Base-by-base conservation (phyloP, 192 early-diverging fungal species). In the Rhizoclosmatium globosum region DNA sequence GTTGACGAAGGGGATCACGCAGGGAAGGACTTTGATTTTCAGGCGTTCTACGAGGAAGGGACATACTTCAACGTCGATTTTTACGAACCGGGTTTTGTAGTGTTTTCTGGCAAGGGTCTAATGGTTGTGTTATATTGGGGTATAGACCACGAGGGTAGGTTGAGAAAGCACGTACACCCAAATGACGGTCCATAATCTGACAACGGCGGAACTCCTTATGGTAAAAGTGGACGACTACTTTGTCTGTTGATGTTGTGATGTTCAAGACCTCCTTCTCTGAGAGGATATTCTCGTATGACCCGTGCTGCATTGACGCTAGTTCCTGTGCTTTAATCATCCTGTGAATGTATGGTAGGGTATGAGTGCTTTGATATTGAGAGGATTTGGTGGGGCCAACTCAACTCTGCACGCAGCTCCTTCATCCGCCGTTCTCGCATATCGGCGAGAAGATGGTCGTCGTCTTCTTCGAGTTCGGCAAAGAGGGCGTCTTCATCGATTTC, bases 161-260 rank as follows among this genome's bases (percentile, higher is more conserved):
- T 58, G 39, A 68, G 13, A 21, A 11, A 3, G 7, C 48, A 62
- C 66, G 39, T 83, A 93, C 88, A 74, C 90, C 88, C 47, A 99
- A 79, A 82, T 99, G 97, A 81, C 85, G 91, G 80, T 99, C 96
- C 79, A 99, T 92, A 50, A 98, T 94, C 78, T 94, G 91, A 81
- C 97, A 99, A 45, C 96, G 88, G 61, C 94, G 88, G 85, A 99
- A 99, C 74, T 98, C 94, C 60, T 93, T 91, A 76, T 99, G 97
- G 42, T 85, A 93, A 78, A 99, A 99, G 77, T 98, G 96, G 6
- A 92, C 87, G 0, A 97, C 93, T 19, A 91, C 86, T 19, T 81
- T 73, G n/a, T 86, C 87, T 42, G 90, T 91, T 47, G 82, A 81
- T 45, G 94, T 93, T n/a, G 94, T 92, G 45, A 94, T 88, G 48